These are phyloP conservation scores for Populus davidiana DNA, from an alignment of 345 rosid species.

Conservation along the genomic window DNA sequence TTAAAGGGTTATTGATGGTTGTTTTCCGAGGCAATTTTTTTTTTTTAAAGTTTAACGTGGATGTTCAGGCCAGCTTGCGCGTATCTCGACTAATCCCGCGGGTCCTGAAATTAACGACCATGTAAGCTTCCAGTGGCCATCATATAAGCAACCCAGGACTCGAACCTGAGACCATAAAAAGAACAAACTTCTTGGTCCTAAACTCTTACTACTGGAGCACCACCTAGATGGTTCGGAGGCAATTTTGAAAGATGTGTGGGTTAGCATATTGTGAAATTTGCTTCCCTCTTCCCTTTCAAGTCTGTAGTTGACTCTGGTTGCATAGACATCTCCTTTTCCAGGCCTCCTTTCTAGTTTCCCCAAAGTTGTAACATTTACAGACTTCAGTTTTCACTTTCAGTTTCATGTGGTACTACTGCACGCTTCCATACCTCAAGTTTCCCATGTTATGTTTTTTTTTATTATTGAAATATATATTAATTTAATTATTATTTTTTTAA, in stretches of 20 bases:
- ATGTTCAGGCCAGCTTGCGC: too few species aligned
- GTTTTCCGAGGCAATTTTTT: background rate
- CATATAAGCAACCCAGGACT: too few species aligned
- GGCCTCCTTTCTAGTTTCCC: background rate
- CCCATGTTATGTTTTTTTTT: background rate
- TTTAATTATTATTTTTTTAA: too few species aligned
- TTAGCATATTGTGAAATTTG: background rate
- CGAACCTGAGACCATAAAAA: too few species aligned
- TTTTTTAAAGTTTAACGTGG: too few species aligned
- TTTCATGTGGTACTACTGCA: background rate
- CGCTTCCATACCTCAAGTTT: background rate
- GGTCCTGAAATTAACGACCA: too few species aligned
- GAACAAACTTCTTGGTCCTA: too few species aligned
- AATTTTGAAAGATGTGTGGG: background rate
- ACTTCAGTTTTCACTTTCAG: background rate
- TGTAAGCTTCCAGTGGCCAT: too few species aligned
- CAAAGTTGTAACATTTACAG: background rate
- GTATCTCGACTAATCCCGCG: too few species aligned
- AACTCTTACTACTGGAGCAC: too few species aligned
- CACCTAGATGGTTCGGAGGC: too few species aligned
- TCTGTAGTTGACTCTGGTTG: background rate
- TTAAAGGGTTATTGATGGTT: background rate
- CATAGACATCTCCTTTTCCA: background rate
- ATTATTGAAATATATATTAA: too few species aligned
- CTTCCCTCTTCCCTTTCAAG: background rate